Evolutionary conservation across 768 basidiomycete genomes (phyloP).

Genomic region (Daedaleopsis nitida): DNA sequence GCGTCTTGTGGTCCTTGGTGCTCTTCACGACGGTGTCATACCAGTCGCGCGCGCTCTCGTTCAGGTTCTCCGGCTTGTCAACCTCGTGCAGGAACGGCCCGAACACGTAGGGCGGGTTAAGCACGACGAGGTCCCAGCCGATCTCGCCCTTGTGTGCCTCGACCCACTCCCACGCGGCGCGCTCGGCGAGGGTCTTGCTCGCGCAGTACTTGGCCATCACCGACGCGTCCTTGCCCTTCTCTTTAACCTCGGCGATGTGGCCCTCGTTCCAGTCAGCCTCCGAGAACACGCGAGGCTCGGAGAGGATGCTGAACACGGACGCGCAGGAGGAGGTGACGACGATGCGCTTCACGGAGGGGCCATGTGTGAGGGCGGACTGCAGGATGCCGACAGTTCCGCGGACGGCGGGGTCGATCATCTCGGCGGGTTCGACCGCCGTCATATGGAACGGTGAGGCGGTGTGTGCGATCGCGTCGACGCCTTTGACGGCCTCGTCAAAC

Average conservation of each 20-base stretch:
- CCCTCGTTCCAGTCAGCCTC: constrained; percentile 65
- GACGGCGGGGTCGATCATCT: constrained; percentile 70
- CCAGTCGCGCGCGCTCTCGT: constrained; percentile 32
- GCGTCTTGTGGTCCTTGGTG: constrained; percentile 12
- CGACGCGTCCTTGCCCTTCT: constrained; percentile 32
- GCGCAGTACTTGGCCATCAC: constrained; percentile 49
- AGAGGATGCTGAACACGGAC: constrained; percentile 36
- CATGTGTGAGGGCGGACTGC: constrained; percentile 62
- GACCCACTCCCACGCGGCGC: constrained; percentile 2
- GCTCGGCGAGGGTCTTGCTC: constrained; percentile 60
- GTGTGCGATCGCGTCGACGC: constrained; percentile 69
- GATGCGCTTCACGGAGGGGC: constrained; percentile 28
- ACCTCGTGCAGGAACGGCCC: constrained; percentile 35
- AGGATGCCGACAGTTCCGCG: constrained; percentile 67
- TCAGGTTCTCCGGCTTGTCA: constrained; percentile 35
- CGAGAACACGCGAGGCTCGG: constrained; percentile 34
- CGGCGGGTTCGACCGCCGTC: constrained; percentile 44
- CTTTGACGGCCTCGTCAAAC: constrained; percentile 78
- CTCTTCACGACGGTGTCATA: constrained; percentile 24
- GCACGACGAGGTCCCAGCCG: constrained; percentile 34
- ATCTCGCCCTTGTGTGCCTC: neutral
- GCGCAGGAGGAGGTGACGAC: constrained; percentile 63
- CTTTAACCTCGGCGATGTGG: constrained; percentile 41
- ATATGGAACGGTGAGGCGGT: constrained; percentile 62
- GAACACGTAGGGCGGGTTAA: constrained; percentile 51